Base-by-base conservation (phyloP, 2,329 filamentous ascomycete species). In the Anthostomella pinea region DNA sequence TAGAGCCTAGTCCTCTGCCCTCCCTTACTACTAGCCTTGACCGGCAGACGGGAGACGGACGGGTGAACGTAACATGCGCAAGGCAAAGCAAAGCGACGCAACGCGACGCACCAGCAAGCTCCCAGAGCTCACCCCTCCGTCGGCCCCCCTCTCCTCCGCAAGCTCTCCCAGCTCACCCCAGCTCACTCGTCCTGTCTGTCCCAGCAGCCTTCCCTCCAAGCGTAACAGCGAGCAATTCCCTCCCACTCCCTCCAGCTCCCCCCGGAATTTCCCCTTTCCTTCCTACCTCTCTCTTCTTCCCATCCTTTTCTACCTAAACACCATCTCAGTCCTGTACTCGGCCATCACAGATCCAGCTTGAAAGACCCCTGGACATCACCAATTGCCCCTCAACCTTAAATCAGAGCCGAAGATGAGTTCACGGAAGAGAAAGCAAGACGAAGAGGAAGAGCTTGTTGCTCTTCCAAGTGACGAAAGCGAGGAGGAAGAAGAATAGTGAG, bases 401-500 rank as follows among this genome's bases (percentile, higher is more conserved):
- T 21, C 35, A 30, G 23, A 28, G 19, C 17, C 33, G n/a, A 48
- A 33, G 35, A 60, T 60, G 57, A 53, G 48, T 42, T 48, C 55
- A 21, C 56, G 58, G 31, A 61, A 61, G 53, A 58, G 58, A 39
- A 60, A 60, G 53, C 49, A 52, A 36, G 56, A 57, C 15, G 57
- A 59, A 17, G 53, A 56, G 31, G 56, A 60, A 42, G 57, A 60
- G 51, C 57, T 59, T 19, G 58, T 59, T 49, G 57, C 58, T 41
- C 58, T 61, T 33, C 58, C 58, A 23, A 61, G 58, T 27, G 58
- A 61, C 23, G 57, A 58, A 38, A 60, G 57, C 19, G 58, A 61
- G 41, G 58, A 61, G 35, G 58, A 61, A 56, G 58, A 61, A 33
- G 58, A 60, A 30, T 57, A 58, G 58, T 61, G 51, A 54, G 58